These are phyloP conservation scores for Sarocladium oryzae DNA, from an alignment of 2,329 filamentous ascomycete genomes.

Conservation along the genomic window DNA sequence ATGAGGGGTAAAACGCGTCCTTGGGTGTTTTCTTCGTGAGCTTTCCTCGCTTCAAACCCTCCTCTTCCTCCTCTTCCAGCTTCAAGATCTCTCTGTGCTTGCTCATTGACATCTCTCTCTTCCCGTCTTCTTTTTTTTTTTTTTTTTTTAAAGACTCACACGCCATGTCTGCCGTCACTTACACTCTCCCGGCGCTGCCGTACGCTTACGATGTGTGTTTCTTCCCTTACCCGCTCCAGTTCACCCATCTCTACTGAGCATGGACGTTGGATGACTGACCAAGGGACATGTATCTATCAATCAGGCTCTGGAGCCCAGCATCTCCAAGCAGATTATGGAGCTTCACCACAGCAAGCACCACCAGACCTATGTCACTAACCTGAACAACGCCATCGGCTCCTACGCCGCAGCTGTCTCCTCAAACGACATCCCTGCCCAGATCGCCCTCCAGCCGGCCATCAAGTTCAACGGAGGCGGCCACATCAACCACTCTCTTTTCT, in stretches of 20 bases:
- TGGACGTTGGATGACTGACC: neutral
- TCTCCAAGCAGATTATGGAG: slow-evolving; percentile 74
- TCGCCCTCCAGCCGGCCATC: slow-evolving; percentile 63
- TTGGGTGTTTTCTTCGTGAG: neutral
- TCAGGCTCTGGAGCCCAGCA: slow-evolving; percentile 67
- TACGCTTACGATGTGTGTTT: slow-evolving; percentile 59
- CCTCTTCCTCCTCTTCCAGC: no score
- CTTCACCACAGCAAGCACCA: slow-evolving; percentile 76
- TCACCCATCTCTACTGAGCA: no score
- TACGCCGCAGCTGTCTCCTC: slow-evolving; percentile 50
- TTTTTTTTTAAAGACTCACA: neutral
- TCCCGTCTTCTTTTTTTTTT: no score
- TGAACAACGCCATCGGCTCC: slow-evolving; percentile 59
- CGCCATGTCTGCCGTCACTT: slow-evolving; percentile 21
- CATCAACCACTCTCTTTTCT: slow-evolving; percentile 91
- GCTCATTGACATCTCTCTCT: no score
- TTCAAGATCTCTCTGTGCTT: no score
- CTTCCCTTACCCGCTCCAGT: neutral
- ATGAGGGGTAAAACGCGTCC: neutral
- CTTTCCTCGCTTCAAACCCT: neutral
- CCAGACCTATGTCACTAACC: slow-evolving; percentile 69
- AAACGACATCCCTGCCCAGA: slow-evolving; percentile 56
- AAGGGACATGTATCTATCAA: no score
- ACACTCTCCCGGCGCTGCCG: slow-evolving; percentile 58
- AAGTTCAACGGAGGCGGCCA: slow-evolving; percentile 90